phyloP scores from a whole-genome alignment of 129 eudicot genomes.

The Escallonia herrerae region DNA sequence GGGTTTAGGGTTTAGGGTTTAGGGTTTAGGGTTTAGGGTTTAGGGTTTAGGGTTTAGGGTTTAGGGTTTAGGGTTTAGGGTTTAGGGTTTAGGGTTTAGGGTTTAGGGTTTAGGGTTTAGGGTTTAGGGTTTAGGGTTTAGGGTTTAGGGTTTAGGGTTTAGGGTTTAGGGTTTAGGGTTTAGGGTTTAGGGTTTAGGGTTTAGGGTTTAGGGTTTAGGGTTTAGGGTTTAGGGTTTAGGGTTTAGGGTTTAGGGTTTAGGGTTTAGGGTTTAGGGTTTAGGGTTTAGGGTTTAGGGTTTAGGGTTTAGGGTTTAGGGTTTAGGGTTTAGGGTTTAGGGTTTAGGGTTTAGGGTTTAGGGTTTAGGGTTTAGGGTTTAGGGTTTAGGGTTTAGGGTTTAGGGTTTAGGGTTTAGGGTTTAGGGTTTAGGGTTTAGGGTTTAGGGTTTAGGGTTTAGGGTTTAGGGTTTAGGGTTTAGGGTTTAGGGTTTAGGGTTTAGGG shows the following conservation, averaged over 20 bases:
- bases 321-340: background rate
- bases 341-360: constrained; percentile 1
- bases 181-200: constrained; percentile 2
- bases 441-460: background rate
- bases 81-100: background rate
- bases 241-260: constrained; percentile 1
- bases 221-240: background rate
- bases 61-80: background rate
- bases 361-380: constrained; percentile 2
- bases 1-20: background rate
- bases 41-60: background rate
- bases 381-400: constrained; percentile 2
- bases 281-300: constrained; percentile 3
- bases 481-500: background rate
- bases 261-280: constrained; percentile 4
- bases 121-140: background rate
- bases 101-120: constrained; percentile 3
- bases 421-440: constrained; percentile 1
- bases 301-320: constrained; percentile 3
- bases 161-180: background rate
- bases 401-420: constrained; percentile 1
- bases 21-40: constrained; percentile 2
- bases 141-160: background rate
- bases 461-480: background rate
- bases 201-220: background rate